Conservation (phyloP, 805 yeast species). For the Ogataea parapolymorpha region DNA sequence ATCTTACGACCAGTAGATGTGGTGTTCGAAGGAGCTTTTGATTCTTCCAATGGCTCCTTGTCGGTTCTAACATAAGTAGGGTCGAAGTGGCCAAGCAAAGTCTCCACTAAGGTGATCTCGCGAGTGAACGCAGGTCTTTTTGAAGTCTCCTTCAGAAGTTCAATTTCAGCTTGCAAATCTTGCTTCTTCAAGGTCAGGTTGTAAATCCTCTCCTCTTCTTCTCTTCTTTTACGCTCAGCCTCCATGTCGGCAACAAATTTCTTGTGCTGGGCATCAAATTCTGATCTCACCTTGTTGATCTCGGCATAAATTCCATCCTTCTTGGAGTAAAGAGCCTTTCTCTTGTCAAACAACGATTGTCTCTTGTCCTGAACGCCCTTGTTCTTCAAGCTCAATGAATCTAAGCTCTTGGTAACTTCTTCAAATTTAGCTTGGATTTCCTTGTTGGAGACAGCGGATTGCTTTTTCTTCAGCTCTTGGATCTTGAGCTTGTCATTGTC, state of each 20-base stretch:
- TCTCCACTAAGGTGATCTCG: conserved; percentile 75
- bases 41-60: conserved; percentile 16
- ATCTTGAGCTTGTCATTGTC: conserved; percentile 77
- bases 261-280: conserved; percentile 70
- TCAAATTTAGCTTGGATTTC: conserved; percentile 71
- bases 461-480: conserved; percentile 65
- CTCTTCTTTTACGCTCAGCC: conserved; percentile 65
- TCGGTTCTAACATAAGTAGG: conserved; percentile 67
- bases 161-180: conserved; percentile 55
- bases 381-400: conserved; percentile 57
- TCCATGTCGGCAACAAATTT: conserved; percentile 66
- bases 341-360: conserved; percentile 57
- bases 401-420: conserved; percentile 63
- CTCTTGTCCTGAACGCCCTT: conserved; percentile 65
- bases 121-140: conserved; percentile 74
- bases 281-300: conserved; percentile 67
- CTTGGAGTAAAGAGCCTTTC: conserved; percentile 62
- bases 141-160: conserved; percentile 68
- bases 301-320: conserved; percentile 66
- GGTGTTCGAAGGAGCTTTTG: conserved; percentile 15
- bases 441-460: conserved; percentile 53
- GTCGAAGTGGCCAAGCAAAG: conserved; percentile 70
- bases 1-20: conserved; percentile 42
- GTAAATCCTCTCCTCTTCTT: conserved; percentile 59
- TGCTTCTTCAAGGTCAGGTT: conserved; percentile 50